Base-by-base conservation (phyloP, 257 asterid genomes). In the Capsicum chinense region DNA sequence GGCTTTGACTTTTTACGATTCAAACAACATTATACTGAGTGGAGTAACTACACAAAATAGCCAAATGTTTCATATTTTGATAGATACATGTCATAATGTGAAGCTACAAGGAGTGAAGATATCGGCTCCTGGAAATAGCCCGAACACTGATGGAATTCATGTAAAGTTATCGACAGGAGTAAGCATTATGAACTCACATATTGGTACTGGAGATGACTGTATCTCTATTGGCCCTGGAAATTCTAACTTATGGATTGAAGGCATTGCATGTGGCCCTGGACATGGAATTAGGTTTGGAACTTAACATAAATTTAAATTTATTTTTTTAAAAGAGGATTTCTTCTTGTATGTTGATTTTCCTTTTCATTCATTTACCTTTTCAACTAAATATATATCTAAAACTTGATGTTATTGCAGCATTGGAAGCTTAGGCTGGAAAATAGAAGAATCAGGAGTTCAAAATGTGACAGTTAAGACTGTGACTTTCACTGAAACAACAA, bases 131-230 rank as follows among this genome's bases (percentile, higher is more conserved):
- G 85, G 83, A 62, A 64, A 63, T 76, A 85, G 90, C 35, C 83
- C 69, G 1, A 87, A 87, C 83, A 87, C 90, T 12, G 90, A 87
- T 15, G 90, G 86, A 17, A 66, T 87, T 44, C 90, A 87, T 71
- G 86, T 87, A 16, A 86, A 87, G 8, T 64, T 19, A 16, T 87
- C 90, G 16, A 10, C 86, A 3, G 73, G 70, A 0, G 57, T 87
- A 7, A 63, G 57, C 14, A 85, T 87, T 86, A 15, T 69, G 60
- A 83, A 85, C n/a, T 82, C 88, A 6, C 71, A 50, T 8, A 84
- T 87, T 66, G 69, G 83, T 16, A 87, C 90, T 3, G 90, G 90
- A 64, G 71, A 64, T 12, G 71, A 64, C 5, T 64, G 71, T 12
- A 12, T 26, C 9, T 64, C 71, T 64, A 64, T 64, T 64, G 71